Conservation (phyloP, 306 rosid genomes). For the Corylus heterophylla region DNA sequence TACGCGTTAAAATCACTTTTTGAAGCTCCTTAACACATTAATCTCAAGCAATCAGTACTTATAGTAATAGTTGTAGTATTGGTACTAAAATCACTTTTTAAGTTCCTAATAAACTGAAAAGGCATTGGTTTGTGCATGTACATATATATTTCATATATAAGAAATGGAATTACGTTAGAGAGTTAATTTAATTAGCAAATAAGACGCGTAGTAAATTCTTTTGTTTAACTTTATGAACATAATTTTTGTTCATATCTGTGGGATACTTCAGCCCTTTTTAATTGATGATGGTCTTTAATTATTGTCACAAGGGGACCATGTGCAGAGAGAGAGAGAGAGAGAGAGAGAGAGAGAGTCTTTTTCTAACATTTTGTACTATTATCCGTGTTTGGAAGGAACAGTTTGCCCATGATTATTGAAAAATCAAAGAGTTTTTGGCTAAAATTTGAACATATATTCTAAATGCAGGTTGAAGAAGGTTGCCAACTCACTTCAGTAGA, state of each 20-base stretch:
- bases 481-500: conserved; percentile 72
- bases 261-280: neutral
- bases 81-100: too few species aligned
- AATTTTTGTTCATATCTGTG: neutral
- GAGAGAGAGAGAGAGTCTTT: neutral
- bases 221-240: neutral
- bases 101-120: too few species aligned
- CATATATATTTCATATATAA: neutral
- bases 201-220: too few species aligned
- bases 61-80: too few species aligned
- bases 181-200: neutral
- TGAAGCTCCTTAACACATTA: too few species aligned
- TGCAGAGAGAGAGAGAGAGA: neutral
- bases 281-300: neutral
- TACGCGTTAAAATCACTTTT: too few species aligned
- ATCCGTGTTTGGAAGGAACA: conserved; percentile 15
- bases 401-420: neutral
- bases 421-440: conserved; percentile 14
- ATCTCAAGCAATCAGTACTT: too few species aligned
- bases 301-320: neutral
- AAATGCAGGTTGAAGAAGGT: conserved; percentile 81
- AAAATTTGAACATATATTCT: neutral
- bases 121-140: neutral
- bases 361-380: neutral
- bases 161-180: neutral